Evolutionary conservation across 768 basidiomycete species (phyloP).

Genomic region (Rickenella mellea): DNA sequence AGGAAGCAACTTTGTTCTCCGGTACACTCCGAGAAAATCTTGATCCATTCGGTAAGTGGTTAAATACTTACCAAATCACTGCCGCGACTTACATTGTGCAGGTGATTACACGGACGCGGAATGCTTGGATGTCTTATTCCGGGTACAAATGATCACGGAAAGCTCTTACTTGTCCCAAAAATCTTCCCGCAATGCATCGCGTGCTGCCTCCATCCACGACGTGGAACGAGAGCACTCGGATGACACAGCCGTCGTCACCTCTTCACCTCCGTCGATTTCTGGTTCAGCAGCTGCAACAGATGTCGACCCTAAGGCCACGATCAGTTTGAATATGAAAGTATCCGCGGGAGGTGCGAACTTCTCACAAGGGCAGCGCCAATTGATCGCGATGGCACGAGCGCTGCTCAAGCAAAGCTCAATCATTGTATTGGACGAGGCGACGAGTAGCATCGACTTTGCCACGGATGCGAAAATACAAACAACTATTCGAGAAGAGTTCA

Average conservation of each 20-base stretch:
- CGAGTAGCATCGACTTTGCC: slow-evolving; percentile 9
- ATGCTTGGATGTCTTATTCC: slow-evolving; percentile 69
- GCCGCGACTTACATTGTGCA: too few relatives aligned
- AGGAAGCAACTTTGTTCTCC: slow-evolving; percentile 70
- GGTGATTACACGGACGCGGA: slow-evolving; percentile 71
- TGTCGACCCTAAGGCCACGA: slow-evolving; percentile 9
- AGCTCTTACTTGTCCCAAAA: slow-evolving; percentile 35
- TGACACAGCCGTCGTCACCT: not conserved
- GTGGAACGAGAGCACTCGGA: slow-evolving; percentile 3
- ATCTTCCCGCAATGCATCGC: slow-evolving; percentile 39
- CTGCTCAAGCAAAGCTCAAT: slow-evolving; percentile 15
- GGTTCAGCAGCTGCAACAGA: not conserved
- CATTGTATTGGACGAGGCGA: slow-evolving; percentile 16
- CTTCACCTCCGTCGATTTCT: not conserved
- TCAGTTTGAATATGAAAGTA: slow-evolving; percentile 70
- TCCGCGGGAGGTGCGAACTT: slow-evolving; percentile 46
- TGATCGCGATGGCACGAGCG: slow-evolving; percentile 20
- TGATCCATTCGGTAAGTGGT: slow-evolving; percentile 70
- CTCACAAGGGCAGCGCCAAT: slow-evolving; percentile 36
- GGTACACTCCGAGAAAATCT: slow-evolving; percentile 70
- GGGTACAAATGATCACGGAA: slow-evolving; percentile 60
- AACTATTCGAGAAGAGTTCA: slow-evolving; percentile 27
- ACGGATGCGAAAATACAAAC: slow-evolving; percentile 24
- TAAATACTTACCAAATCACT: too few relatives aligned
- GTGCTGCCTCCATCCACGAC: slow-evolving; percentile 35